Evolutionary conservation across 805 yeast species (phyloP).

Genomic region (Pichia gijzeniarum): DNA sequence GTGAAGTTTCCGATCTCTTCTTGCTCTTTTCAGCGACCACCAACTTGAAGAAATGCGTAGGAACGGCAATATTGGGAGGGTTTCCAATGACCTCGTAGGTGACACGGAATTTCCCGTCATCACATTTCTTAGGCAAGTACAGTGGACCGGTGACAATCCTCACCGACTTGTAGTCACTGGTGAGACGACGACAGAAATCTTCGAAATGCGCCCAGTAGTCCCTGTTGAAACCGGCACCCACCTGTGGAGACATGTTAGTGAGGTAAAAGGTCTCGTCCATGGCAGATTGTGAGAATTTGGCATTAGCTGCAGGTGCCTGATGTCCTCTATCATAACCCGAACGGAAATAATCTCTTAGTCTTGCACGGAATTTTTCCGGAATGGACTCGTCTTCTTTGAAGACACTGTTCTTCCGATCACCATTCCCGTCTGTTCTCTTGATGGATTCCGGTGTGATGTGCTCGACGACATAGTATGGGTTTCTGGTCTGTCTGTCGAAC

Average conservation of each 20-base stretch:
- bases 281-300: slow-evolving; percentile 81
- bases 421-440: slow-evolving; percentile 38
- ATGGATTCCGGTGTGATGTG: slow-evolving; percentile 76
- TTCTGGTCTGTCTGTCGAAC: slow-evolving; percentile 75
- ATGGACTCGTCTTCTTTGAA: slow-evolving; percentile 83
- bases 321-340: slow-evolving; percentile 97
- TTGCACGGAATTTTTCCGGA: slow-evolving; percentile 71
- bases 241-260: slow-evolving; percentile 94
- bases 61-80: slow-evolving; percentile 95
- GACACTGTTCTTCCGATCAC: slow-evolving; percentile 72
- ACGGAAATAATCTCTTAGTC: slow-evolving; percentile 80
- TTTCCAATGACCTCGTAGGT: slow-evolving; percentile 90
- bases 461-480: slow-evolving; percentile 83
- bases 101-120: slow-evolving; percentile 80
- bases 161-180: slow-evolving; percentile 64
- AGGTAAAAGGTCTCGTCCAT: slow-evolving; percentile 92
- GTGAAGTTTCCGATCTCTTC: slow-evolving; percentile 30
- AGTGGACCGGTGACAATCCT: slow-evolving; percentile 92
- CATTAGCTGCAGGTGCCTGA: slow-evolving; percentile 97
- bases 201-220: slow-evolving; percentile 98
- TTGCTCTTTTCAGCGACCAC: slow-evolving; percentile 70
- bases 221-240: slow-evolving; percentile 94
- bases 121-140: slow-evolving; percentile 68
- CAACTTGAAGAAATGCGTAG: slow-evolving; percentile 92
- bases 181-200: slow-evolving; percentile 74